Evolutionary conservation across 129 eudicot species (phyloP), one percentile per base, ranked within the genome.

Genomic region (Chrysanthemum lavandulifolium): DNA sequence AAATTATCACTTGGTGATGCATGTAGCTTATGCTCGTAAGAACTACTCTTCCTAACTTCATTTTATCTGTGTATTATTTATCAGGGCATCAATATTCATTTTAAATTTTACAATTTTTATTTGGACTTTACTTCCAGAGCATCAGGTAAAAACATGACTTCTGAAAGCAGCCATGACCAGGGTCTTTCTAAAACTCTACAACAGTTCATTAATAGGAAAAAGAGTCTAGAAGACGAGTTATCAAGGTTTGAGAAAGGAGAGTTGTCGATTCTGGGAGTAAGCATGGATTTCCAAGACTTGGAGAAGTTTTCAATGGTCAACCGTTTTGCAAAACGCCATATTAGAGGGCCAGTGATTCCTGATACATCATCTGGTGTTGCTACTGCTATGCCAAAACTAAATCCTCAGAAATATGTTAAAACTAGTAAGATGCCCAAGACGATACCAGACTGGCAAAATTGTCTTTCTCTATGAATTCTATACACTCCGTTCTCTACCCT

Each of bases 261-360:
- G 56, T 84, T 89, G 1, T 82, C 85, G 1, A 67, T 84, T 70
- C 40, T 77, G 64, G 97, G 88, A 36, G 3, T 84, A 52, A 85
- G 55, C 74, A 68, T 86, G 81, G 95, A 82, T 61, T 58, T 47
- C 70, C 91, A 78, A 64, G 89, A 86, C n/a, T 62, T 85, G 84
- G 97, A 91, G 69, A 91, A 82, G 67, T 68, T 82, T 57, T 78
- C 89, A 5, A 65, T 83, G 47, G 76, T 75, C 56, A 91, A 80
- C 66, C 89, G 91, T 10, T 84, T 85, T 29, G 97, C 97, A n/a
- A 91, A 85, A 86, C 85, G 83, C 63, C 97, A 87, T 65, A 54
- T 65, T 65, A 68, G 81, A 69, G 87, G 80, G 19, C 79, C 77
- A 14, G 40, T 45, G 47, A 73, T 19, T 61, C 47, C 72, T 53